Evolutionary conservation across 768 basidiomycete genomes (phyloP).

Genomic region (Sarcomyxa edulis): DNA sequence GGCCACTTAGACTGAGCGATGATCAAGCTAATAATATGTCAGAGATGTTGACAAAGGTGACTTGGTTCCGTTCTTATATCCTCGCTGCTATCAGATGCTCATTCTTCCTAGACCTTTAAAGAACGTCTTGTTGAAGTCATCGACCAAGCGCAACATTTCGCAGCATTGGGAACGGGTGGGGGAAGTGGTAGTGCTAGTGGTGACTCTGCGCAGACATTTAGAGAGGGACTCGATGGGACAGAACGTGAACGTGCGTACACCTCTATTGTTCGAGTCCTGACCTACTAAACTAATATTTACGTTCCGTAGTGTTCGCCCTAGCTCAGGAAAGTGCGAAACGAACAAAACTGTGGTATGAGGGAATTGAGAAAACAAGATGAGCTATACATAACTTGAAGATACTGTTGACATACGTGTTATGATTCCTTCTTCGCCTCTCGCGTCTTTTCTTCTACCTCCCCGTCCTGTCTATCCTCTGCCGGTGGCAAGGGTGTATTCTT

Average conservation of each 20-base stretch:
- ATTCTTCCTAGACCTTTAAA: conserved; percentile 57
- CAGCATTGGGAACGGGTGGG: conserved; percentile 57
- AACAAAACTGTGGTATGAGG: conserved; percentile 85
- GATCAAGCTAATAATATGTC: conserved; percentile 70
- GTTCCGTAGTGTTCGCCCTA: conserved; percentile 79
- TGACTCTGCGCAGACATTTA: conserved; percentile 67
- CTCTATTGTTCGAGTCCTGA: not conserved
- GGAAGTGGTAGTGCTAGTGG: conserved; percentile 45
- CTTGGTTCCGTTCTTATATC: conserved; percentile 7
- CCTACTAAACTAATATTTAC: conserved; percentile 10
- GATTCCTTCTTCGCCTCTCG: conserved; percentile 24
- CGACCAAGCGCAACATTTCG: conserved; percentile 89
- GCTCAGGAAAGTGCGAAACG: conserved; percentile 78
- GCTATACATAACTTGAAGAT: not conserved
- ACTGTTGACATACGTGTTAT: conserved; percentile 9
- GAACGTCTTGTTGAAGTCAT: conserved; percentile 72
- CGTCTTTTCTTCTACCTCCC: conserved; percentile 9
- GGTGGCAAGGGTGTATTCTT: conserved; percentile 25
- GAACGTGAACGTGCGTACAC: conserved; percentile 88
- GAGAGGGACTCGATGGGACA: conserved; percentile 89
- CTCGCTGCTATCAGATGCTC: conserved; percentile 7
- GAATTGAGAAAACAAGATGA: conserved; percentile 53
- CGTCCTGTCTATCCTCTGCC: conserved; percentile 6
- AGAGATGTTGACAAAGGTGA: conserved; percentile 61
- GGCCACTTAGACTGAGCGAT: conserved; percentile 69